Evolutionary conservation across 345 rosid genomes (phyloP), one percentile per base, ranked within the genome.

Genomic region (Cochlearia excelsa): DNA sequence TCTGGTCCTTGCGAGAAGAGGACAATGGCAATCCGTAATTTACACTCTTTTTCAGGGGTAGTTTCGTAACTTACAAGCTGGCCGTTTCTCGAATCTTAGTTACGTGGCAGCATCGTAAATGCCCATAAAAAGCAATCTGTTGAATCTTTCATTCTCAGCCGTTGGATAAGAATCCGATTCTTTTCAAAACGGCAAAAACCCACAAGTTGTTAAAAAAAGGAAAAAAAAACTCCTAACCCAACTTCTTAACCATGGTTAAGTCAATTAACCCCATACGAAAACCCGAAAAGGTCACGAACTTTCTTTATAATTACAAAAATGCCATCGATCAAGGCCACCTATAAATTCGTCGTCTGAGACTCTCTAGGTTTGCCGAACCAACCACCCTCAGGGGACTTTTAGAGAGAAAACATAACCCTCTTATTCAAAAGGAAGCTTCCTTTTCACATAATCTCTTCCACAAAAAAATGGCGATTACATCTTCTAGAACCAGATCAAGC

Each of bases 361-460:
- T 46, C 79, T 77, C 67, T 54, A 81, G 86, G 97, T 89, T 89
- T 89, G 92, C 87, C 78, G 54, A 86, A 84, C 80, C 74, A 71
- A 54, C 72, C 2, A 50, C 66, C 81, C 84, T 41, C 43, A 39
- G 79, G 70, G 80, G 67, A 69, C 9, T 46, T 2, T 27, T 3
- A 65, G 57, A 53, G 58, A 59, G 16, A 52, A 34, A 41, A 28
- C 40, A 52, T 34, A 41, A 28, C 40, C 40, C 5, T 5, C 49
- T 31, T 33, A 34, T 30, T 40, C 39, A 16, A 16, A 16, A 30
- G 5, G 30, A 51, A 45, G n/a, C 1, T 43, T 34, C 52, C 9
- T 8, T 41, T 9, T 4, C 6, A 7, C 47, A 26, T 8, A 8
- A 52, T 26, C 7, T 65, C 48, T 26, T 5, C 6, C 8, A 16